These are phyloP conservation scores for Clitopilus hobsonii DNA, from an alignment of 768 basidiomycete genomes.

Conservation along the genomic window DNA sequence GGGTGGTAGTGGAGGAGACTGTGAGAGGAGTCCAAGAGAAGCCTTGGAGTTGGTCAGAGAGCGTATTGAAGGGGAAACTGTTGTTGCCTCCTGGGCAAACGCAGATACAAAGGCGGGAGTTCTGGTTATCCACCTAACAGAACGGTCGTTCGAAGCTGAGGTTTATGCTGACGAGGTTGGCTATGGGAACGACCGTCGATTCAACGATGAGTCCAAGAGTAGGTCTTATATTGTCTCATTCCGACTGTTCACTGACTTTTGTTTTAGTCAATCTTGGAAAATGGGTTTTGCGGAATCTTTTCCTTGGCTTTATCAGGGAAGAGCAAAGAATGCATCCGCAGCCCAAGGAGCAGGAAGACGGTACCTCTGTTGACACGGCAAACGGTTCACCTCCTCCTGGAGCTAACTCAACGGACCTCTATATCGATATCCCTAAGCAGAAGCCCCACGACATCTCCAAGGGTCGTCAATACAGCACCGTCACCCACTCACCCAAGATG, in stretches of 20 bases:
- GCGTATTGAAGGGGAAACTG: constrained; percentile 92
- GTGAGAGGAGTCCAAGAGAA: constrained; percentile 69
- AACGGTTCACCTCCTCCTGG: neutral
- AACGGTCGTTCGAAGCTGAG: constrained; percentile 91
- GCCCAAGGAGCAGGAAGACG: neutral
- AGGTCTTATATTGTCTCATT: constrained; percentile 25
- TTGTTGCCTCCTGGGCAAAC: constrained; percentile 77
- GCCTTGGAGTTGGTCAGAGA: constrained; percentile 84
- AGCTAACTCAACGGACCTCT: constrained; percentile 1
- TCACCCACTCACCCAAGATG: constrained; percentile 63
- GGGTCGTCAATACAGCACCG: constrained; percentile 28
- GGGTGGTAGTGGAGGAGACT: constrained; percentile 32
- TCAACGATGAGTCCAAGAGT: constrained; percentile 81
- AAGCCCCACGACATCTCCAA: constrained; percentile 21
- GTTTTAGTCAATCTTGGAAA: constrained; percentile 85
- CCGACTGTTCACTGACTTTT: neutral
- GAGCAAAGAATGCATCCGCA: constrained; percentile 37
- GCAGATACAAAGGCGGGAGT: constrained; percentile 90
- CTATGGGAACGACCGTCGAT: constrained; percentile 51
- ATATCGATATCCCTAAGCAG: constrained; percentile 2
- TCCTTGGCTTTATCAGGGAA: constrained; percentile 71
- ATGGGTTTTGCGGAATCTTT: constrained; percentile 86
- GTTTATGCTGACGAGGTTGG: constrained; percentile 92
- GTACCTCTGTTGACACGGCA: neutral
- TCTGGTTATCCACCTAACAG: constrained; percentile 81